phyloP scores from a whole-genome alignment of 805 yeast genomes.

The Wickerhamomyces hampshirensis region DNA sequence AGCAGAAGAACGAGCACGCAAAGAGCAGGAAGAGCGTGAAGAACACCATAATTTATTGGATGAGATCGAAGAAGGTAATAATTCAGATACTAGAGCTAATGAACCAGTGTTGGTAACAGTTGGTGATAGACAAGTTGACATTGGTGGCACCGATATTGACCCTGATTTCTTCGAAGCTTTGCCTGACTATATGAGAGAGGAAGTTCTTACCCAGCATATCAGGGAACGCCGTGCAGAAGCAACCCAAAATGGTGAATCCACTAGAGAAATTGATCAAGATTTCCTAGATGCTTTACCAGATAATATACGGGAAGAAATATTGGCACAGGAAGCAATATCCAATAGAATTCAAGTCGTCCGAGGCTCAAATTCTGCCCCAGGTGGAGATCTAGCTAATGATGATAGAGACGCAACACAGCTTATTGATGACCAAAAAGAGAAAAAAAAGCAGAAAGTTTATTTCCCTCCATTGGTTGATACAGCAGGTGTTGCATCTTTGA shows the following conservation, averaged over 20 bases:
- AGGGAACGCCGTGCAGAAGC: constrained; percentile 68
- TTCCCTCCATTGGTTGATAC: constrained; percentile 70
- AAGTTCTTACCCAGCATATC: constrained; percentile 81
- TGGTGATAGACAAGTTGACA: constrained; percentile 76
- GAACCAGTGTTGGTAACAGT: constrained; percentile 67
- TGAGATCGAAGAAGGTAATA: constrained; percentile 24
- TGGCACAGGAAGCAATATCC: constrained; percentile 50
- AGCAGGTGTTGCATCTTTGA: constrained; percentile 66
- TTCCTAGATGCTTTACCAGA: constrained; percentile 80
- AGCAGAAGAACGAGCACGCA: constrained; percentile 26
- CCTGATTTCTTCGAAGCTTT: constrained; percentile 86
- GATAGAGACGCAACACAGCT: constrained; percentile 1
- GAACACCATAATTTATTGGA: constrained; percentile 20
- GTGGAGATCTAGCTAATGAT: constrained; percentile 12
- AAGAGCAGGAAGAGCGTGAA: constrained; percentile 26
- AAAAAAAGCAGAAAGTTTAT: constrained; percentile 36
- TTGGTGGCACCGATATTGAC: constrained; percentile 86
- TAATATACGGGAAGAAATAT: constrained; percentile 52
- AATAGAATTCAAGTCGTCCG: constrained; percentile 25
- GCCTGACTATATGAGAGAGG: constrained; percentile 91
- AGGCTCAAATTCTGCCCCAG: not conserved
- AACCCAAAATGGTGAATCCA: constrained; percentile 34
- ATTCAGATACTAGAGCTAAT: constrained; percentile 12
- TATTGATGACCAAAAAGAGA: constrained; percentile 19
- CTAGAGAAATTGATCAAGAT: constrained; percentile 71